These are phyloP conservation scores for Botrytis medusae DNA, from an alignment of 2,329 filamentous ascomycete species.

Conservation along the genomic window DNA sequence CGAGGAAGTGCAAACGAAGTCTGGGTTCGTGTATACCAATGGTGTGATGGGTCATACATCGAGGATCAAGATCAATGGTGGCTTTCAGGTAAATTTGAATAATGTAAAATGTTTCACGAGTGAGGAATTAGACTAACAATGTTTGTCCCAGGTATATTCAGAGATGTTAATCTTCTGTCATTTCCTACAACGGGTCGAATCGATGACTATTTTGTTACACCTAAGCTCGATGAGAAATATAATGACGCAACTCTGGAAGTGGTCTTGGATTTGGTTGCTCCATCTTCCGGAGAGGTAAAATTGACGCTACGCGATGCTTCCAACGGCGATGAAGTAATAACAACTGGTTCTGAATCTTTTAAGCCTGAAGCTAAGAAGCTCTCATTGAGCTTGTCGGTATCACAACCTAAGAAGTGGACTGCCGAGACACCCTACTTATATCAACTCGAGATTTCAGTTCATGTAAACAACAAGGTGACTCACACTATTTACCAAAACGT, in stretches of 20 bases:
- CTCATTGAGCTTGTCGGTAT: conserved; percentile 38
- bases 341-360: not conserved
- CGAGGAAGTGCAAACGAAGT: conserved; percentile 52
- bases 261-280: conserved; percentile 15
- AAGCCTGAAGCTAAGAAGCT: conserved; percentile 4
- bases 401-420: conserved; percentile 64
- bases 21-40: conserved; percentile 67
- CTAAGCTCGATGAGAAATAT: conserved; percentile 53
- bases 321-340: conserved; percentile 11
- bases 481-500: conserved; percentile 49
- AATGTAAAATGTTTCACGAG: not conserved
- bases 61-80: conserved; percentile 70
- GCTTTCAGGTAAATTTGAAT: conserved; percentile 51
- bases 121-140: not conserved
- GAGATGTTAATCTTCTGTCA: conserved; percentile 62
- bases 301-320: conserved; percentile 24
- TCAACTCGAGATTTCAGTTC: conserved; percentile 48
- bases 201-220: conserved; percentile 58
- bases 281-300: conserved; percentile 10
- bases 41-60: conserved; percentile 67
- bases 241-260: conserved; percentile 44
- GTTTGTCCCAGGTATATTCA: conserved; percentile 54
- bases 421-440: conserved; percentile 67
- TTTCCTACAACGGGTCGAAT: conserved; percentile 54
- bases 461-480: conserved; percentile 39